Evolutionary conservation across 352 stramenopile species (phyloP).

Genomic region (Globisporangium heterothallicum): DNA sequence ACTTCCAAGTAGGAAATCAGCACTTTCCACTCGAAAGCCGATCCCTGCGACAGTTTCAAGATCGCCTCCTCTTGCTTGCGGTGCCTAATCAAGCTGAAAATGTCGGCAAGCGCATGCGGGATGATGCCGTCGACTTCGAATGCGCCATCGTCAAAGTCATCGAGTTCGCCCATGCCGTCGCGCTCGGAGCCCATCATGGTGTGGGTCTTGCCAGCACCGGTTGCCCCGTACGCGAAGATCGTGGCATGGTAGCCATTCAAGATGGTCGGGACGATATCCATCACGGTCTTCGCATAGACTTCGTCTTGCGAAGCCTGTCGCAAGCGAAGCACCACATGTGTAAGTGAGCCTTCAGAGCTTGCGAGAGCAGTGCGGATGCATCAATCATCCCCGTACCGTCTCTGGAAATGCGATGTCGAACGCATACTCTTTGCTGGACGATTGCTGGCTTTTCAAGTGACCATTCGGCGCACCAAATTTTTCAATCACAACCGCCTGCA

Average conservation of each 20-base stretch:
- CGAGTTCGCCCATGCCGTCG: conserved; percentile 39
- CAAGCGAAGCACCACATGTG: not conserved
- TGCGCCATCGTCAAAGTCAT: conserved; percentile 36
- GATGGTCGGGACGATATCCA: conserved; percentile 57
- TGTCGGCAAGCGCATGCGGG: conserved; percentile 52
- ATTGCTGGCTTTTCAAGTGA: conserved; percentile 51
- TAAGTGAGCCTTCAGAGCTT: not conserved
- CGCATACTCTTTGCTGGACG: conserved; percentile 48
- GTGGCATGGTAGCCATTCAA: conserved; percentile 78
- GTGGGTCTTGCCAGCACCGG: conserved; percentile 61
- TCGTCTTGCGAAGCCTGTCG: conserved; percentile 37
- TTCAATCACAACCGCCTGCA: conserved; percentile 56
- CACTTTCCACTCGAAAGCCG: conserved; percentile 69
- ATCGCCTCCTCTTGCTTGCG: conserved; percentile 51
- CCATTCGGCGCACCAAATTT: conserved; percentile 40
- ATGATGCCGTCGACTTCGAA: conserved; percentile 79
- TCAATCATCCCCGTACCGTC: conserved; percentile 13
- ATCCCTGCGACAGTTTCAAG: conserved; percentile 30
- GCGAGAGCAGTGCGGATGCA: not conserved
- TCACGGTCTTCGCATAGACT: conserved; percentile 53
- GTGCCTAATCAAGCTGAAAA: conserved; percentile 62
- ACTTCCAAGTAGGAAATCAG: conserved; percentile 89
- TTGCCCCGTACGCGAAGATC: conserved; percentile 70
- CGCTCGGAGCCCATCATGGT: conserved; percentile 69
- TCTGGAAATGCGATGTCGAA: conserved; percentile 55